Evolutionary conservation across 2,329 filamentous ascomycete genomes (phyloP), one percentile per base, ranked within the genome.

Genomic region (Xylaria sp.): DNA sequence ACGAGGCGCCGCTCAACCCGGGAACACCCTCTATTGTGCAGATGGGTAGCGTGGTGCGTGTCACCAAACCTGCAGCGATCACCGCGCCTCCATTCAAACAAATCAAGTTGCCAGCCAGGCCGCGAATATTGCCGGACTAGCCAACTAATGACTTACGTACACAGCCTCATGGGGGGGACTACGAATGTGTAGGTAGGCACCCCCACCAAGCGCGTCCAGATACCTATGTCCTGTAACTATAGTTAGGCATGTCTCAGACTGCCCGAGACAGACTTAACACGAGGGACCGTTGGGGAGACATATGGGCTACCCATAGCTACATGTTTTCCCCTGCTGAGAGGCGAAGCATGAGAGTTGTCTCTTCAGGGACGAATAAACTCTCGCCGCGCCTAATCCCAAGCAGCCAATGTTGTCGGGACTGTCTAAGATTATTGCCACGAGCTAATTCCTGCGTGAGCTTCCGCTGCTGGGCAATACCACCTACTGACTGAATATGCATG

Each of bases 21-120:
- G 41, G 44, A 42, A 52, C 43, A 34, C 49, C n/a, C 39, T 49
- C 40, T 49, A 34, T 45, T 34, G 29, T 39, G 38, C 42, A 52
- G 46, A 38, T 48, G 44, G 44, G 13, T 42, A 40, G 48, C 21
- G 49, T 37, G 44, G 22, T 56, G 34, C 22, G 46, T 56, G 44
- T 41, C 52, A 57, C 52, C 58, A 50, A 55, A 37, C 37, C 29
- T 51, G 48, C 52, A 54, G 24, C 48, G 58, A 60, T 58, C 55
- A 54, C 41, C 55, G n/a, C 44, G 44, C 20, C 37, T 26, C 37
- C 20, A 26, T 53, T n/a, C n/a, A n/a, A n/a, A n/a, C 50, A 49
- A 57, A 57, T 52, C 48, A 56, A 57, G 26, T 58, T 39, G 50
- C 54, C 54, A 49, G 51, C 45, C 29, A 38, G 39, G 38, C 55